Evolutionary conservation across 1,284 basidiomycete genomes (phyloP), one percentile per base, ranked within the genome.

Genomic region (Cryptococcus sp.): DNA sequence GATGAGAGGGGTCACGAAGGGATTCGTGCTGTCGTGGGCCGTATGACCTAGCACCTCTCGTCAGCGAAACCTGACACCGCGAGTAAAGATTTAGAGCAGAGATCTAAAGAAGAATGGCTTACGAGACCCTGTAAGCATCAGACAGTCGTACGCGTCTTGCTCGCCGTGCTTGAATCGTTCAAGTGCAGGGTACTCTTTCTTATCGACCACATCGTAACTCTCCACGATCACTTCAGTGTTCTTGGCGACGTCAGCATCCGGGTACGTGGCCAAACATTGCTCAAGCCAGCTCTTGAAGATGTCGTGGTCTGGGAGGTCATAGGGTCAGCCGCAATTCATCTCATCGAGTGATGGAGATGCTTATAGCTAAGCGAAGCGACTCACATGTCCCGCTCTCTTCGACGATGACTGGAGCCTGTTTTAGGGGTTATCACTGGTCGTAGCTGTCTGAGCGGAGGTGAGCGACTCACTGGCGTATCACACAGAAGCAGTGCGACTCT

Each of bases 121-220:
- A 80, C 82, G 79, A 7, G 79, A 80, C 4, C 83, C 83, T 0
- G 83, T 84, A 60, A 84, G 73, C 65, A 84, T 80, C 20, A 84
- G 64, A 1, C 77, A 81, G 55, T 82, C 79, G n/a, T 77, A 78
- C 3, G 58, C 60, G 22, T 72, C 62, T 3, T 59, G 42, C 15
- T 59, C 57, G 22, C 78, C 80, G 13, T 79, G 62, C 19, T 61
- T 63, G 2, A 84, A 68, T 49, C 72, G 67, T 0, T 76, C 75
- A 39, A 73, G 68, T 4, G 75, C 58, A 0, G 83, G 83, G 48
- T 80, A 81, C 56, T 81, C 76, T 48, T 63, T 64, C 61, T 73
- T 72, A 23, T 75, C 66, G 7, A 82, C 79, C 0, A 82, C 82
- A 60, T 84, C 80, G 66, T 80, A 84, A 11, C 78, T 78, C 47